Percentiles rank a stretch among this genome's conserved stretches.
Evolutionary conservation across 2,329 filamentous ascomycete species (phyloP).

Genomic region (Phyllosticta capitalensis): DNA sequence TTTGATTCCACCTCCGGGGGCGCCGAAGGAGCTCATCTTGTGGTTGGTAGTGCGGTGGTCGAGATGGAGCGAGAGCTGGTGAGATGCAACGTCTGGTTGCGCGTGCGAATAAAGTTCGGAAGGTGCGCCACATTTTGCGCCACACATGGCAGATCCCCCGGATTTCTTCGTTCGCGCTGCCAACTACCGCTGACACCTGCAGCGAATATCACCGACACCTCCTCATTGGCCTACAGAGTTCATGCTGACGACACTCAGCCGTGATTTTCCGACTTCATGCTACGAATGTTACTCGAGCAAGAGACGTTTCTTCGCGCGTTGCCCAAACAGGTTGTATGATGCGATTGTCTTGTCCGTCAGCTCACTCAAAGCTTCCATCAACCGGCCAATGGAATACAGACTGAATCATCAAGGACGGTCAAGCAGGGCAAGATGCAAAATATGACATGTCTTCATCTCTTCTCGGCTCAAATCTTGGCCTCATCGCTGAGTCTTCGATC

Average conservation of each 20-base stretch:
- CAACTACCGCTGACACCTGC: background rate
- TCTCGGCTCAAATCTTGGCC: background rate
- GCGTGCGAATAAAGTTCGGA: background rate
- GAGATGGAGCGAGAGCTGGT: background rate
- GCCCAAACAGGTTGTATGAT: background rate
- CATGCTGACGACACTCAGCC: background rate
- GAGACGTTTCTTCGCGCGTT: background rate
- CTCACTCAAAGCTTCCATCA: background rate
- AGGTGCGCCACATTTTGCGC: background rate
- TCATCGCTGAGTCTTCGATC: background rate
- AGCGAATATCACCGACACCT: background rate
- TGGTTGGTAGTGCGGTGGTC: background rate
- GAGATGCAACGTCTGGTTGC: background rate
- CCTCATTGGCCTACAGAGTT: background rate
- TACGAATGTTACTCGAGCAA: background rate
- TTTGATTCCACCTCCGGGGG: constrained; percentile 56
- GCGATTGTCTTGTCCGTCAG: background rate
- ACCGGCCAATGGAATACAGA: background rate
- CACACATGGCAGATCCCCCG: background rate
- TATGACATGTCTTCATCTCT: background rate
- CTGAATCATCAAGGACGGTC: background rate
- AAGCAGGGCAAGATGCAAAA: background rate
- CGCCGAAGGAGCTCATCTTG: constrained; percentile 56
- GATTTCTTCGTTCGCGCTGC: background rate
- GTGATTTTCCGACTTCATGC: background rate